These are phyloP conservation scores for Kodamaea fukazawae DNA, from an alignment of 805 yeast genomes.

Conservation along the genomic window DNA sequence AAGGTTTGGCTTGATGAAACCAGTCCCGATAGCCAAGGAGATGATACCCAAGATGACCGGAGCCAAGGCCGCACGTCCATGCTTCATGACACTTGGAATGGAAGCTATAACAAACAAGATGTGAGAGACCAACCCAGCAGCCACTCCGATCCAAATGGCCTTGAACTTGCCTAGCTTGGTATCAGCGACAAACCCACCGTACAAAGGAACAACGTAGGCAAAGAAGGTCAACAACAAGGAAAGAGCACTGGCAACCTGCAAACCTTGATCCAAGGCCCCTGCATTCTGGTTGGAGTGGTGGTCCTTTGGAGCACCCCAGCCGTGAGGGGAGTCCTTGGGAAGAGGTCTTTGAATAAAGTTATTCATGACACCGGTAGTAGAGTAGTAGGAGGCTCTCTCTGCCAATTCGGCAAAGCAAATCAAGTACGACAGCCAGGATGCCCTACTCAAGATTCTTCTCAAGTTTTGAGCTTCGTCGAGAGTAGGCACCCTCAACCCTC, in stretches of 20 bases:
- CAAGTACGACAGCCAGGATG: slow-evolving; percentile 49
- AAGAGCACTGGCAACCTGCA: slow-evolving; percentile 46
- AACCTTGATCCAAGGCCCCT: slow-evolving; percentile 50
- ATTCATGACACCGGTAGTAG: slow-evolving; percentile 42
- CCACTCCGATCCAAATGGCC: slow-evolving; percentile 49
- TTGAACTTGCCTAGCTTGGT: slow-evolving; percentile 45
- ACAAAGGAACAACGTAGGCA: slow-evolving; percentile 52
- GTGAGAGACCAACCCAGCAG: slow-evolving; percentile 47
- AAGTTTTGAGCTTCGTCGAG: slow-evolving; percentile 22
- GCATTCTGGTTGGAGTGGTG: slow-evolving; percentile 36
- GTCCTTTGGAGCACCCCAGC: slow-evolving; percentile 40
- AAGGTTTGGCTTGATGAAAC: slow-evolving; percentile 54
- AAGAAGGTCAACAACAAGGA: slow-evolving; percentile 45
- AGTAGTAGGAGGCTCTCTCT: slow-evolving; percentile 55
- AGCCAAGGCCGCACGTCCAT: slow-evolving; percentile 33
- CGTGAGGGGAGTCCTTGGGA: slow-evolving; percentile 47
- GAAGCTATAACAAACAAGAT: slow-evolving; percentile 49
- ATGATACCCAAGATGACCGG: slow-evolving; percentile 43
- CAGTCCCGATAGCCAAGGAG: slow-evolving; percentile 46
- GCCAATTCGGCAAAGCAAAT: slow-evolving; percentile 49
- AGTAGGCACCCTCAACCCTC: slow-evolving; percentile 35
- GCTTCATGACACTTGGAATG: slow-evolving; percentile 36
- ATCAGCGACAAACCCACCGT: slow-evolving; percentile 54
- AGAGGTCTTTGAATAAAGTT: slow-evolving; percentile 52
- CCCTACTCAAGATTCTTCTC: slow-evolving; percentile 42